Evolutionary conservation across 495 filamentous ascomycete species (phyloP).

Genomic region (Letharia lupina): DNA sequence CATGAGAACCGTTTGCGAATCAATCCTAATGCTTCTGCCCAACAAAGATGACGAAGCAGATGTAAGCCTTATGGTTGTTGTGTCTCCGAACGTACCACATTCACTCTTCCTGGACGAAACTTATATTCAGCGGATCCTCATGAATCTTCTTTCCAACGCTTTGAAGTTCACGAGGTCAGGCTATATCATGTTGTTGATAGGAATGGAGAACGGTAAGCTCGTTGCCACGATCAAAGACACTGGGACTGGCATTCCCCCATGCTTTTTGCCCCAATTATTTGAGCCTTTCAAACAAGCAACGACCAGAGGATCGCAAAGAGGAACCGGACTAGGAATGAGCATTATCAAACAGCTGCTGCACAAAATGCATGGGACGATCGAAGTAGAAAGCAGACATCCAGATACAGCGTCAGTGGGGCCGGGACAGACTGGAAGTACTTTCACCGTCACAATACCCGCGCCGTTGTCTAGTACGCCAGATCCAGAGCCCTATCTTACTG

Average conservation of each 20-base stretch:
- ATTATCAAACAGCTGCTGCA: constrained; percentile 59
- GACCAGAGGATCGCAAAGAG: constrained; percentile 43
- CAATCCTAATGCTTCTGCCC: constrained; percentile 25
- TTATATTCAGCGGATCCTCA: constrained; percentile 34
- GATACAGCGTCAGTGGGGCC: constrained; percentile 19
- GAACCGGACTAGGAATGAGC: constrained; percentile 61
- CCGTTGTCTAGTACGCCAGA: constrained; percentile 8
- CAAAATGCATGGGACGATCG: constrained; percentile 50
- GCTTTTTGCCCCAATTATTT: constrained; percentile 62
- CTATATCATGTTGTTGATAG: constrained; percentile 30
- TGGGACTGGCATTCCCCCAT: constrained; percentile 58
- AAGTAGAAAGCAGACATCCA: constrained; percentile 44
- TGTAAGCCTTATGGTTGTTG: constrained; percentile 27
- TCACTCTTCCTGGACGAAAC: constrained; percentile 29
- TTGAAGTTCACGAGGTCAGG: constrained; percentile 39
- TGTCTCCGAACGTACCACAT: constrained; percentile 24
- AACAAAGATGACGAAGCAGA: constrained; percentile 27
- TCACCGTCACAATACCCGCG: constrained; percentile 25
- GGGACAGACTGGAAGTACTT: constrained; percentile 23
- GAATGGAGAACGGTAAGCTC: constrained; percentile 20
- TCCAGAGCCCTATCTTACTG: neutral
- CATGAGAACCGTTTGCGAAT: constrained; percentile 27
- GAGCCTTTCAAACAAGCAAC: constrained; percentile 68
- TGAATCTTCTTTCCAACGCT: constrained; percentile 42
- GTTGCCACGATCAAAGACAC: constrained; percentile 49